These are phyloP conservation scores for Akanthomyces muscarius DNA, from an alignment of 2,329 filamentous ascomycete species.

Conservation along the genomic window DNA sequence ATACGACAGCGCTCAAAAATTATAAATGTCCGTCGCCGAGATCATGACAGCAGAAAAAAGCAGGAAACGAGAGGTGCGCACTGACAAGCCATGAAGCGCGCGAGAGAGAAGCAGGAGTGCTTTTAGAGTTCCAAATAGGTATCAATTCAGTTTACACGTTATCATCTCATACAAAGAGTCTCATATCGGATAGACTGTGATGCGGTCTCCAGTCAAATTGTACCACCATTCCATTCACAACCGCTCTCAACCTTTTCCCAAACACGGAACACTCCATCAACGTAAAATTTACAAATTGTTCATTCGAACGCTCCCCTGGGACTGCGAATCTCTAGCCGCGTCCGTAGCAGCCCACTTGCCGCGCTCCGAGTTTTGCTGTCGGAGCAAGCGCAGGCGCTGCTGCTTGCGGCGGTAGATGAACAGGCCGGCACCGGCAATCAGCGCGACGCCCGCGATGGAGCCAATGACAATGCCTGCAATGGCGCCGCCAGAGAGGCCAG, in stretches of 20 bases:
- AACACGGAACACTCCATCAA: not conserved
- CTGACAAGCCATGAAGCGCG: no score
- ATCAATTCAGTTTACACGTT: slow-evolving; percentile 8
- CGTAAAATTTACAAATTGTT: slow-evolving; percentile 11
- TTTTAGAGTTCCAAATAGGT: not conserved
- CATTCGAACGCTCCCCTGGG: slow-evolving; percentile 17
- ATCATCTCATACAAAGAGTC: not conserved
- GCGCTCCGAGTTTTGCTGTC: slow-evolving; percentile 26
- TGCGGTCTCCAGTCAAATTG: not conserved
- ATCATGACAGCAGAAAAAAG: no score
- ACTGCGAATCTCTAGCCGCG: slow-evolving; percentile 22
- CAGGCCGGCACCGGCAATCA: slow-evolving; percentile 58
- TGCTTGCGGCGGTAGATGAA: slow-evolving; percentile 44
- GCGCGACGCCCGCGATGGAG: slow-evolving; percentile 56
- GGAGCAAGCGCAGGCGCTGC: slow-evolving; percentile 21
- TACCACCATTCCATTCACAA: not conserved
- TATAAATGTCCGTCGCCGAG: no score
- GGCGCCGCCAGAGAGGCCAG: slow-evolving; percentile 57
- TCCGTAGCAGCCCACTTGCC: slow-evolving; percentile 26
- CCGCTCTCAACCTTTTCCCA: not conserved
- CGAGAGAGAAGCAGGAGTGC: no score
- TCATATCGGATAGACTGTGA: not conserved
- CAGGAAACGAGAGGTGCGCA: no score
- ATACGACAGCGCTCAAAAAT: no score
- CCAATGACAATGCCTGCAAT: slow-evolving; percentile 76